Evolutionary conservation across 768 basidiomycete species (phyloP).

Genomic region (Termitomyces sp.): DNA sequence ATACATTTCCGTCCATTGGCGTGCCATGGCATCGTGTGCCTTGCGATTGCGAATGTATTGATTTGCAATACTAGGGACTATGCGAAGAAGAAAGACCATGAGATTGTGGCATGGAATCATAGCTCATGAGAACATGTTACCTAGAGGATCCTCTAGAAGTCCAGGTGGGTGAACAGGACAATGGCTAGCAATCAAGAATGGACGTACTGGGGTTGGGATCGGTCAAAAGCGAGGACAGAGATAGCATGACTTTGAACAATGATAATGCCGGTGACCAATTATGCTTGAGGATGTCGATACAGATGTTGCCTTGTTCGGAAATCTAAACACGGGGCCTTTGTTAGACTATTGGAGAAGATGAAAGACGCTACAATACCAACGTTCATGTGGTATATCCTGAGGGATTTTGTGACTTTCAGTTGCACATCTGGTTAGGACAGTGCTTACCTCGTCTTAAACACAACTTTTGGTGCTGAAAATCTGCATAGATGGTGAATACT

Average conservation of each 20-base stretch:
- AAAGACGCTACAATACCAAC: conserved; percentile 23
- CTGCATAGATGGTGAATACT: conserved; percentile 28
- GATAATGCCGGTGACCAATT: conserved; percentile 95
- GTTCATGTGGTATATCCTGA: conserved; percentile 87
- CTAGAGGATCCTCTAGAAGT: conserved; percentile 61
- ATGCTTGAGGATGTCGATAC: conserved; percentile 88
- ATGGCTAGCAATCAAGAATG: background rate
- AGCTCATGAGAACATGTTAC: conserved; percentile 27
- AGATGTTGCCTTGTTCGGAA: conserved; percentile 71
- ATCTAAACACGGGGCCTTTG: conserved; percentile 32
- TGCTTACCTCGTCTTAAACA: conserved; percentile 65
- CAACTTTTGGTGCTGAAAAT: conserved; percentile 75
- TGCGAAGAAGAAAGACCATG: background rate
- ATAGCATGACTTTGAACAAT: conserved; percentile 91
- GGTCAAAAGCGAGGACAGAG: conserved; percentile 86
- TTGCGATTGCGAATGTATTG: conserved; percentile 62
- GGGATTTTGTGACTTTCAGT: background rate
- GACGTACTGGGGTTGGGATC: conserved; percentile 89
- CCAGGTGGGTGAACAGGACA: conserved; percentile 2
- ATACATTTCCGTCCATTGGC: conserved; percentile 71
- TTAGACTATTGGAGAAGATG: background rate
- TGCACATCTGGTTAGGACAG: background rate
- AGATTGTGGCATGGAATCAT: background rate
- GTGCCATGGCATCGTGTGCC: conserved; percentile 72
- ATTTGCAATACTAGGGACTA: conserved; percentile 68